Percentiles rank a stretch among this genome's conserved stretches.
Conservation (phyloP, 129 eudicot genomes). For the Centrapalus pauciflorus region DNA sequence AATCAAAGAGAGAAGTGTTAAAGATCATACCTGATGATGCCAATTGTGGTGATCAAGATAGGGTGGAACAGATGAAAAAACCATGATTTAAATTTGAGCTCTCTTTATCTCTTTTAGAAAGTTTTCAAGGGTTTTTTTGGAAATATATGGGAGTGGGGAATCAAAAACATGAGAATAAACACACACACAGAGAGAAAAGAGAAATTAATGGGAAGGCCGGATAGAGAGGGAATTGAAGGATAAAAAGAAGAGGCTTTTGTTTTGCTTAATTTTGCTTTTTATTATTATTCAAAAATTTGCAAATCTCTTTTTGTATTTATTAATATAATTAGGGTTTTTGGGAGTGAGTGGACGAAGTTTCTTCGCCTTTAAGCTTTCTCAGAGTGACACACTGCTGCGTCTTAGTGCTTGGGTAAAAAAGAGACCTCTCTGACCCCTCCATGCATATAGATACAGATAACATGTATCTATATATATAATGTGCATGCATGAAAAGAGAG, state of each 20-base stretch:
- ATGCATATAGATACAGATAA: slow-evolving; percentile 6
- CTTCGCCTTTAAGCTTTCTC: slow-evolving; percentile 70
- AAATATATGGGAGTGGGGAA: slow-evolving; percentile 56
- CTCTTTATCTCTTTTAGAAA: slow-evolving; percentile 49
- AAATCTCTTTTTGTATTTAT: slow-evolving; percentile 48
- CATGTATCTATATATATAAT: slow-evolving; percentile 13
- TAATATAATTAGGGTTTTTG: slow-evolving; percentile 56
- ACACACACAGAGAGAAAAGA: slow-evolving; percentile 37
- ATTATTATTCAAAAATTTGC: slow-evolving; percentile 5
- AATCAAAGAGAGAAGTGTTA: neutral
- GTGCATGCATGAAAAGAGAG: slow-evolving; percentile 16
- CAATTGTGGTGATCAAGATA: slow-evolving; percentile 66
- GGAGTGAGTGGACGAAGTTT: slow-evolving; percentile 49
- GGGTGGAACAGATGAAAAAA: slow-evolving; percentile 65
- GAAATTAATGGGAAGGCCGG: slow-evolving; percentile 39
- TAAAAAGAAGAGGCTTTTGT: slow-evolving; percentile 36
- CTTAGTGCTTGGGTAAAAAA: slow-evolving; percentile 52
- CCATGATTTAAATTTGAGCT: slow-evolving; percentile 53
- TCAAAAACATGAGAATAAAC: slow-evolving; percentile 46
- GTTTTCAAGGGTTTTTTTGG: slow-evolving; percentile 54
- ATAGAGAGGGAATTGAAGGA: slow-evolving; percentile 29
- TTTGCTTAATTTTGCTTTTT: slow-evolving; percentile 17
- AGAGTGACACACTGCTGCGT: slow-evolving; percentile 30
- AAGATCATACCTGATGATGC: slow-evolving; percentile 64
- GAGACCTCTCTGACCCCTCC: slow-evolving; percentile 30